phyloP scores from a whole-genome alignment of 2,329 filamentous ascomycete genomes.

The Scedosporium apiospermum region DNA sequence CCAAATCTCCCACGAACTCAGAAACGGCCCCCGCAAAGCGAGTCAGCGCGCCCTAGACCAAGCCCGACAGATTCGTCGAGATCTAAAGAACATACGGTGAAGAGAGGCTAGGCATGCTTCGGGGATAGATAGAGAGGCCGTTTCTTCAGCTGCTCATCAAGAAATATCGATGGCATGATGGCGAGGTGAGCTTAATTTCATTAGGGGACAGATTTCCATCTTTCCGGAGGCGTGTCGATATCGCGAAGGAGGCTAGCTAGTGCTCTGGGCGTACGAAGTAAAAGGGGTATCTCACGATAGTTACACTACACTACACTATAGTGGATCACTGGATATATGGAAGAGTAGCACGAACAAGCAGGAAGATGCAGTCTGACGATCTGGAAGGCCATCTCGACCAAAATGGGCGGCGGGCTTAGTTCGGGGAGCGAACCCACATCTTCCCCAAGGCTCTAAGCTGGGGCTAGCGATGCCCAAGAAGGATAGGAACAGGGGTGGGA shows the following conservation, averaged over 20 bases:
- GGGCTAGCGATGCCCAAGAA: neutral
- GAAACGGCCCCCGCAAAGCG: too few species aligned
- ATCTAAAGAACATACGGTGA: too few species aligned
- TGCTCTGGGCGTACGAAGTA: neutral
- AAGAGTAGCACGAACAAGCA: neutral
- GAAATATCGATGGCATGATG: neutral
- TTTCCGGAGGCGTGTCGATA: neutral
- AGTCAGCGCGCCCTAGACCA: too few species aligned
- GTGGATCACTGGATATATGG: too few species aligned
- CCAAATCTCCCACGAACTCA: too few species aligned
- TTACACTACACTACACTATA: too few species aligned
- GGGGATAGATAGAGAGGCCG: too few species aligned
- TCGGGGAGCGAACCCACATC: neutral
- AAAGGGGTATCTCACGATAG: too few species aligned
- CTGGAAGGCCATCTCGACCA: neutral
- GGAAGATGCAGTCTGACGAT: neutral
- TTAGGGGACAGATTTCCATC: neutral
- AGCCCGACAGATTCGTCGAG: too few species aligned
- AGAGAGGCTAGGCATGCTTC: too few species aligned
- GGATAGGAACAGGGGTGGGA: too few species aligned
- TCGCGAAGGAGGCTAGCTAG: neutral
- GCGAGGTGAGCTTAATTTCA: neutral
- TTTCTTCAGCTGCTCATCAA: too few species aligned
- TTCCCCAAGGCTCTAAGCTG: neutral
- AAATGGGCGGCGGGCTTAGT: neutral